These are phyloP conservation scores for Lepidopterella palustris DNA, from an alignment of 495 filamentous ascomycete species.

Conservation along the genomic window DNA sequence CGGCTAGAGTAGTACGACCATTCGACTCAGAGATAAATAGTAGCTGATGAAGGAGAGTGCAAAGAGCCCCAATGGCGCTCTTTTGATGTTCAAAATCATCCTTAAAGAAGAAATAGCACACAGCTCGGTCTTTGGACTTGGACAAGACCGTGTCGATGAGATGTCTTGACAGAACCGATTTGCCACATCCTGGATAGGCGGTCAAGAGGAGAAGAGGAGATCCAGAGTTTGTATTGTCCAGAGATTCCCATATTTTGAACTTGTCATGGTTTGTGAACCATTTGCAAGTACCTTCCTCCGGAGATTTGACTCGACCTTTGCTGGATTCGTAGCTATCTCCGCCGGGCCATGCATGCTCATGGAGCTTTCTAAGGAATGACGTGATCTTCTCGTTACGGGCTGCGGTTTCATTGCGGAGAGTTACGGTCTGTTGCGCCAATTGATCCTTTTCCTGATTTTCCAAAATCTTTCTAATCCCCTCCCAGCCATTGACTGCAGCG, in stretches of 20 bases:
- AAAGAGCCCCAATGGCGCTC: constrained; percentile 37
- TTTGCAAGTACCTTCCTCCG: constrained; percentile 36
- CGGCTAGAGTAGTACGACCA: constrained; percentile 21
- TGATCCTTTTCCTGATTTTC: neutral
- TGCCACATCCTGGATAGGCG: constrained; percentile 51
- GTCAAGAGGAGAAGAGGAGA: constrained; percentile 42
- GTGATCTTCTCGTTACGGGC: neutral
- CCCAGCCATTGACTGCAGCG: neutral
- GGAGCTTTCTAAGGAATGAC: neutral
- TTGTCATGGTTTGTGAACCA: constrained; percentile 37
- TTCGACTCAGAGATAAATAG: too few relatives aligned
- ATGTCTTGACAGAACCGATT: constrained; percentile 47
- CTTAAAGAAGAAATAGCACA: constrained; percentile 56
- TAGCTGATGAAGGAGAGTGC: constrained; percentile 46
- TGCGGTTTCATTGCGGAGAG: neutral
- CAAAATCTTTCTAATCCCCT: neutral
- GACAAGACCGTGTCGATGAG: constrained; percentile 36
- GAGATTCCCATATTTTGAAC: constrained; percentile 35
- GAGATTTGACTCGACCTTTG: neutral
- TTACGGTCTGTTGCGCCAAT: too few relatives aligned
- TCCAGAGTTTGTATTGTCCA: constrained; percentile 8
- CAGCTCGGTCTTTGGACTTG: constrained; percentile 3
- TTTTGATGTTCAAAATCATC: constrained; percentile 45
- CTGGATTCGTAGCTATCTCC: neutral
- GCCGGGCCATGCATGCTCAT: neutral